Evolutionary conservation across 176 grass and related monocot genomes (phyloP).

Genomic region (Oryza brachyantha): DNA sequence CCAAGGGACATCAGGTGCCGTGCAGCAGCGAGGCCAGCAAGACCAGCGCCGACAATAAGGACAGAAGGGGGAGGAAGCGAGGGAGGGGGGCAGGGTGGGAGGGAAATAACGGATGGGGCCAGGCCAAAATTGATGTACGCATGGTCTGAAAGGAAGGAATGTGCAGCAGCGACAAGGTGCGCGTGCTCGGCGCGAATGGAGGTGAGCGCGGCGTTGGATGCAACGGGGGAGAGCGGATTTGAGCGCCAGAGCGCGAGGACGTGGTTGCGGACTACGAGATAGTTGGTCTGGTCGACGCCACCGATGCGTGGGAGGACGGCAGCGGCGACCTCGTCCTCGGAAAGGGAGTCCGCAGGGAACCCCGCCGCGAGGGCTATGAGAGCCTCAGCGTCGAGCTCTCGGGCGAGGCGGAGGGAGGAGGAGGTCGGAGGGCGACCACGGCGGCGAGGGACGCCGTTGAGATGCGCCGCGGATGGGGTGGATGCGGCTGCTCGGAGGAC

Average conservation of each 20-base stretch:
- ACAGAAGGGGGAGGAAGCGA: slow-evolving; percentile 62
- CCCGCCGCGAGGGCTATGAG: slow-evolving; percentile 75
- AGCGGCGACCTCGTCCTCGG: slow-evolving; percentile 87
- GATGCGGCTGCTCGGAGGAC: slow-evolving; percentile 53
- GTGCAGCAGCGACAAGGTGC: slow-evolving; percentile 58
- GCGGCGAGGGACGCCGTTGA: slow-evolving; percentile 40
- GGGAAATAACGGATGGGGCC: slow-evolving; percentile 52
- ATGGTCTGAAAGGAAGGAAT: slow-evolving; percentile 76
- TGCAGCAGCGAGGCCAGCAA: slow-evolving; percentile 75
- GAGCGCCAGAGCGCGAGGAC: slow-evolving; percentile 89
- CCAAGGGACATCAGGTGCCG: slow-evolving; percentile 77
- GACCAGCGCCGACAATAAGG: slow-evolving; percentile 74
- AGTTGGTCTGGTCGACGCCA: slow-evolving; percentile 72
- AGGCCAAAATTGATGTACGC: slow-evolving; percentile 94
- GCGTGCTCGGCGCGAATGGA: slow-evolving; percentile 87
- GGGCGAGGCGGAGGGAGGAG: slow-evolving; percentile 79
- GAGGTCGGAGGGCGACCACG: slow-evolving; percentile 65
- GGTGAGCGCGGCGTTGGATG: slow-evolving; percentile 59
- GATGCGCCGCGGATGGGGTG: slow-evolving; percentile 33
- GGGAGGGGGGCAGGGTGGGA: slow-evolving; percentile 44
- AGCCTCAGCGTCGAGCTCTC: slow-evolving; percentile 94
- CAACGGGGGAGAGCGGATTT: slow-evolving; percentile 56
- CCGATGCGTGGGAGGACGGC: slow-evolving; percentile 70
- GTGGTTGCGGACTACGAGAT: slow-evolving; percentile 94
- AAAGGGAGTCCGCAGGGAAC: slow-evolving; percentile 80